Evolutionary conservation across 2,329 filamentous ascomycete genomes (phyloP).

Genomic region (Arthrobotrys megalospora): DNA sequence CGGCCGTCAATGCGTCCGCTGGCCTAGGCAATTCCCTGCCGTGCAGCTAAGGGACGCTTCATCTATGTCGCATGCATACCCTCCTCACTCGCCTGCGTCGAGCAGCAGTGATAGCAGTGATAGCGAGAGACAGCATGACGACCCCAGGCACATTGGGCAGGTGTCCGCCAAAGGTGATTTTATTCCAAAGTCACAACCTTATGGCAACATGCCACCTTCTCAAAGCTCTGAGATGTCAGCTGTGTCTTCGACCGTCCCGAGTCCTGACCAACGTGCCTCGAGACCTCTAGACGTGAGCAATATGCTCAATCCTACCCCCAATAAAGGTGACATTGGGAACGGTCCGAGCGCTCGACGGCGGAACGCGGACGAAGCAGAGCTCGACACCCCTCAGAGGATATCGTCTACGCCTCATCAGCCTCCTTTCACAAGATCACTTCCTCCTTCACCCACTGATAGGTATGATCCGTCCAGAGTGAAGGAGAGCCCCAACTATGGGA

Average conservation of each 20-base stretch:
- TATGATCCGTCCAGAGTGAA: constrained; percentile 50
- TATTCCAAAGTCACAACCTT: constrained; percentile 30
- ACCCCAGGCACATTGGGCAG: constrained; percentile 28
- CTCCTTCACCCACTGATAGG: constrained; percentile 59
- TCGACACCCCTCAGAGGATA: constrained; percentile 59
- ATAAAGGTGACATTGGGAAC: constrained; percentile 61
- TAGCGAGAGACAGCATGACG: constrained; percentile 49
- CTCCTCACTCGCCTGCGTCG: constrained; percentile 60
- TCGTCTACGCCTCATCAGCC: constrained; percentile 59
- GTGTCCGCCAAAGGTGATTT: constrained; percentile 29
- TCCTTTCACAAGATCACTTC: constrained; percentile 56
- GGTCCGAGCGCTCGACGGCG: constrained; percentile 54
- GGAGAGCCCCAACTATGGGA: constrained; percentile 31
- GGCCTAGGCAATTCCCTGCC: constrained; percentile 63
- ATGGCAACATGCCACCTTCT: constrained; percentile 38
- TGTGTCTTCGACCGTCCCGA: constrained; percentile 61
- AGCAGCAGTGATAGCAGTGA: constrained; percentile 53
- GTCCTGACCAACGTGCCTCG: constrained; percentile 63
- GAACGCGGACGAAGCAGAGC: constrained; percentile 56
- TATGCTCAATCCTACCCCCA: constrained; percentile 64
- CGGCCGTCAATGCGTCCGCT: constrained; percentile 64
- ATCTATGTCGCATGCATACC: constrained; percentile 64
- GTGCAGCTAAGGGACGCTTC: constrained; percentile 62
- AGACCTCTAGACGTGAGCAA: constrained; percentile 63
- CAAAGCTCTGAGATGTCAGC: constrained; percentile 61